These are phyloP conservation scores for Calcarisporium arbuscula DNA, from an alignment of 2,329 filamentous ascomycete genomes.

Conservation along the genomic window DNA sequence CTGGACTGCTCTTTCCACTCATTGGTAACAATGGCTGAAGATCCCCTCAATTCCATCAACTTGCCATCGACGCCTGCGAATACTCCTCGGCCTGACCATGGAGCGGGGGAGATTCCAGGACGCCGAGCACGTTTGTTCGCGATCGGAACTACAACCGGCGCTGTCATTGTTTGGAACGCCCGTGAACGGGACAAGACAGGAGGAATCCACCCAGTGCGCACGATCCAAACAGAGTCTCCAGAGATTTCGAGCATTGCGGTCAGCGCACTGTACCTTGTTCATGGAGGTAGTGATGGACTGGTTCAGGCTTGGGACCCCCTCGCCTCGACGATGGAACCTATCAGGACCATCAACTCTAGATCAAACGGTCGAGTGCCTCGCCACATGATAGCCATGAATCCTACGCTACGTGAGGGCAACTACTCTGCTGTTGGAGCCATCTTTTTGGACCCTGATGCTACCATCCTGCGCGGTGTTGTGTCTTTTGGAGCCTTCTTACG, in stretches of 20 bases:
- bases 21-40: conserved; percentile 66
- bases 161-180: conserved; percentile 79
- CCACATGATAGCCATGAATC: conserved; percentile 49
- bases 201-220: conserved; percentile 62
- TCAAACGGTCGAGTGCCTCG: conserved; percentile 79
- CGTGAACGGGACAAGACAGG: conserved; percentile 47
- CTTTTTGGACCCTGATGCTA: conserved; percentile 80
- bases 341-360: conserved; percentile 80
- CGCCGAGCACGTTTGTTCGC: conserved; percentile 76
- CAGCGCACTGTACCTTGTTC: conserved; percentile 80
- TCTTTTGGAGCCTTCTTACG: conserved; percentile 81
- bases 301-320: conserved; percentile 97
- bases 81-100: conserved; percentile 34
- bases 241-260: conserved; percentile 77
- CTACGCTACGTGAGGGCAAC: conserved; percentile 61
- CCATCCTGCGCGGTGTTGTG: conserved; percentile 76
- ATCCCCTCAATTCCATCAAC: conserved; percentile 51
- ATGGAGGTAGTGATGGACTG: conserved; percentile 89
- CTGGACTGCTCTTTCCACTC: conserved; percentile 73
- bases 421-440: conserved; percentile 80
- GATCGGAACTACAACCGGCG: conserved; percentile 71
- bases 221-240: conserved; percentile 86
- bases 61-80: conserved; percentile 42
- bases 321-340: conserved; percentile 68
- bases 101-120: conserved; percentile 64